Base-by-base conservation (phyloP, 2,329 filamentous ascomycete genomes). In the Phyllosticta citribraziliensis region DNA sequence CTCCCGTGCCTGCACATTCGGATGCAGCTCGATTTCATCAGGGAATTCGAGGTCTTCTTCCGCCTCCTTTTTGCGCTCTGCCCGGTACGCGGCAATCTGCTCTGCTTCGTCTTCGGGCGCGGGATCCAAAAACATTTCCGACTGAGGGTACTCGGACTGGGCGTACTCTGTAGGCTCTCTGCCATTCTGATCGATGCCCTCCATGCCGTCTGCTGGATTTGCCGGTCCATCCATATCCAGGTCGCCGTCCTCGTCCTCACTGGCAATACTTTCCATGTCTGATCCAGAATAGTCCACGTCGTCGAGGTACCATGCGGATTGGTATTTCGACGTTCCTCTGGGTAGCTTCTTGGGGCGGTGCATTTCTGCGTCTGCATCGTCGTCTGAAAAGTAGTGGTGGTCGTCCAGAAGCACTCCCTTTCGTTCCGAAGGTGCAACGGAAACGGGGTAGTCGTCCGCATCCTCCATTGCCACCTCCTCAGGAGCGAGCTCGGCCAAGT, bases 381-480 rank as follows among this genome's bases (percentile, higher is more conserved):
- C 91, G 52, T 97, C 93, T 0, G 92, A 92, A 71, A 97, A 99
- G 74, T 99, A 99, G 72, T 97, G 93, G 73, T 99, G 93, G 66
- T 97, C 93, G 67, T 99, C 94, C 10, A 99, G 80, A 51, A 99
- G 78, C 1, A 99, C 94, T 65, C 93, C 94, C 75, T 93, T 96
- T 70, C 78, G 70, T 62, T 79, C 77, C 25, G 68, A 82, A 66
- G 63, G 79, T 71, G 67, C 80, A 62, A 76, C 76, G 70, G 72
- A 80, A 14, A 70, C 65, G 8, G 77, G 70, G 40, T 74, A 74
- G 35, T 74, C 74, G 22, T 84, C 83, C 22, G 84, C 82, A 64
- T 89, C 88, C 24, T 84, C 79, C 90, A 96, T 94, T 62, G 84
- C 79, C 2, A 86, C 82, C 68, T 93, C 91, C 71, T 97, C 93